Evolutionary conservation across 352 stramenopile genomes (phyloP).

Genomic region (Thalassiosira ordinaria): DNA sequence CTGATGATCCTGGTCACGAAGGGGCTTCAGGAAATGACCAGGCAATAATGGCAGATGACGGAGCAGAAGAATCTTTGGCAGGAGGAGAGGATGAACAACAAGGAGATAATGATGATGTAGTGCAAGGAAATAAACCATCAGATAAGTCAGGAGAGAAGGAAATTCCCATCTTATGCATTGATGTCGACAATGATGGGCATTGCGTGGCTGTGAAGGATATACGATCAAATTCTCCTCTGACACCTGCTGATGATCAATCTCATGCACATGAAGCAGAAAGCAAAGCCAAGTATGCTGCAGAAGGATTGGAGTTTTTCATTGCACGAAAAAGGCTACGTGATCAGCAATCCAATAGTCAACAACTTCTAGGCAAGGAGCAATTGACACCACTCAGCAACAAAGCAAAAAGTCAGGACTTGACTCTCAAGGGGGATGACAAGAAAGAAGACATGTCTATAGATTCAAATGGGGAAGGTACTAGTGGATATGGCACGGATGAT

Average conservation of each 20-base stretch:
- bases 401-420: neutral
- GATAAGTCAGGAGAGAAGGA: neutral
- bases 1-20: neutral
- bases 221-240: neutral
- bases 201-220: conserved; percentile 51
- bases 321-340: conserved; percentile 12
- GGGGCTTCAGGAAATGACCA: no score
- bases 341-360: neutral
- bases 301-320: conserved; percentile 36
- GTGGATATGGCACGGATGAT: conserved; percentile 45
- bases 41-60: no score
- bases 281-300: neutral
- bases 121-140: no score
- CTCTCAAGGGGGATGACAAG: neutral
- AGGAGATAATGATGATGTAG: no score
- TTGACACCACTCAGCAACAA: neutral
- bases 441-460: conserved; percentile 9
- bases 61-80: no score
- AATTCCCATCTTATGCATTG: conserved; percentile 34
- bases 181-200: conserved; percentile 45
- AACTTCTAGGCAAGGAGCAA: neutral
- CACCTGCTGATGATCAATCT: no score
- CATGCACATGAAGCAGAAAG: neutral
- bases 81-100: no score
- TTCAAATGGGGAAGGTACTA: conserved; percentile 7